Evolutionary conservation across 768 basidiomycete species (phyloP), one percentile per base, ranked within the genome.

Genomic region (Mycena kentingensis): DNA sequence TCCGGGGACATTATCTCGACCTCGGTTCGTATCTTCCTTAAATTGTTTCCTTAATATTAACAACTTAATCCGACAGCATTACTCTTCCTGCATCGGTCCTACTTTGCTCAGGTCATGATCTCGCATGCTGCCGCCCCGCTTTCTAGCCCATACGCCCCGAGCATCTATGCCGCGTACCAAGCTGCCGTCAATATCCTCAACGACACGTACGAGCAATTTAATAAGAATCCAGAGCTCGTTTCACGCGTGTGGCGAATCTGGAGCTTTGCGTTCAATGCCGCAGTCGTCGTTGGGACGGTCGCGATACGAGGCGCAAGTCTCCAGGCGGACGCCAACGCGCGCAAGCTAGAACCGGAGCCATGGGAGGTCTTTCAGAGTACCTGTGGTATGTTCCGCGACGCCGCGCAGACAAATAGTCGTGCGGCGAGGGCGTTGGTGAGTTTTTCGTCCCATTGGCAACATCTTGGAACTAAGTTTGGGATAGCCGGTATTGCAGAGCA

Each of bases 211-310:
- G 62, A 61, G 4, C 77, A 79, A 41, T 81, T 73, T 54, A 47
- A 55, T 11, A 70, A 73, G 51, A 72, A 77, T 22, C 82, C 81
- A 0, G 49, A 66, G 7, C 66, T 85, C 11, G 71, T 76, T 43
- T 65, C 76, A 32, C 75, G 83, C 15, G 66, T 86, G 24, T 85
- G 81, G 81, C 71, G 74, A 46, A 76, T 82, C 49, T 86, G 84
- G 84, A 74, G 81, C 2, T 67, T 76, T 41, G 71, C 77, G 1
- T 84, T 84, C 61, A 73, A 77, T 12, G 77, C 84, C 15, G 74
- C 80, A 32, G 81, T 84, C 13, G 71, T 81, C 26, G 68, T 84
- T 3, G 82, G 80, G 4, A 80, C 80, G 1, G 72, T 83, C 19
- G 81, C 83, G 4, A 77, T 78, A 34, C 70, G 73, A 42, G 75